Evolutionary conservation across 1,284 basidiomycete species (phyloP).

Genomic region (Ceratobasidium papillatum): DNA sequence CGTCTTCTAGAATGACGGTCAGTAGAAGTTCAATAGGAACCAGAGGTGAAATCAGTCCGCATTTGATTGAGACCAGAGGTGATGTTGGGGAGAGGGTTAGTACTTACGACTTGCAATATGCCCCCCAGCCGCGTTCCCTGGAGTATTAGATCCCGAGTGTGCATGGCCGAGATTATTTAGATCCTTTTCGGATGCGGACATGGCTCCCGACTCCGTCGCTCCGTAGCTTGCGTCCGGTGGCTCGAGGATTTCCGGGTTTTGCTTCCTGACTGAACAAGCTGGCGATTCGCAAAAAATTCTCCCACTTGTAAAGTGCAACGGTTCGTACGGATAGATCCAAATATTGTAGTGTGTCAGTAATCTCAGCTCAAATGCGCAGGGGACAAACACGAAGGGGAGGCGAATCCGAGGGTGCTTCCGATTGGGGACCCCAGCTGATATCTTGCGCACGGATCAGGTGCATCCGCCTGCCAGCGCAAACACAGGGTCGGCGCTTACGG

Average conservation of each 20-base stretch:
- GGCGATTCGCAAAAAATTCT: no score
- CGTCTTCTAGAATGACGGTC: constrained; percentile 2
- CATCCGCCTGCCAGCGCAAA: constrained; percentile 17
- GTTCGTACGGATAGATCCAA: not conserved
- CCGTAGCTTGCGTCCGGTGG: constrained; percentile 36
- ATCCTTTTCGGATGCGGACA: constrained; percentile 41
- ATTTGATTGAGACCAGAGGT: not conserved
- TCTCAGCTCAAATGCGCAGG: not conserved
- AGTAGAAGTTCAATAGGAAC: not conserved
- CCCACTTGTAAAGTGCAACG: not conserved
- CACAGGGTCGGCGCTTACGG: not conserved
- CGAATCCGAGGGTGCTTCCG: constrained; percentile 32
- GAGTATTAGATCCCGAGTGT: constrained; percentile 30
- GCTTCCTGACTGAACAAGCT: constrained; percentile 27
- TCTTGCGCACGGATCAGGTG: constrained; percentile 39
- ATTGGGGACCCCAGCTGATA: constrained; percentile 23
- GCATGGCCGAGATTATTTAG: constrained; percentile 37
- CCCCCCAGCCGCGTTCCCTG: constrained; percentile 14
- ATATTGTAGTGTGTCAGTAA: not conserved
- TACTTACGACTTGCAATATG: constrained; percentile 28
- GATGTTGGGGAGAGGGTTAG: not conserved
- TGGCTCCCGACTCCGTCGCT: constrained; percentile 41
- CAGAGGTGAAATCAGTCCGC: no score
- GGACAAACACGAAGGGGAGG: not conserved
- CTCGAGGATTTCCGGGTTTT: constrained; percentile 38